Base-by-base conservation (phyloP, 1,139 yeast genomes). In the Debaryomyces fabryi region DNA sequence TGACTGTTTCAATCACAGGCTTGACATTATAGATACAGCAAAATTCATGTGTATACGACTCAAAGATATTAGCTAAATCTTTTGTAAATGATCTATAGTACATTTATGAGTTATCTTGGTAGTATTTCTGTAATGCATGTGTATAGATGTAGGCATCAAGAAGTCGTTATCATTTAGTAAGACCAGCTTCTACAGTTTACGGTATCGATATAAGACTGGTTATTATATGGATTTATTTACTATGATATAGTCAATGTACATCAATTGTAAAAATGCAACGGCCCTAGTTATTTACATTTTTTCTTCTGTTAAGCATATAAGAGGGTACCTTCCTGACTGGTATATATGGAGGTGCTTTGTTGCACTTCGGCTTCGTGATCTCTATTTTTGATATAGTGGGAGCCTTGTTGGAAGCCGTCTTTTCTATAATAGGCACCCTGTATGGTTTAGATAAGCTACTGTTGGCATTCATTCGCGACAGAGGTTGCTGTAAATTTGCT, bases 331-430 rank as follows among this genome's bases (percentile, higher is more conserved):
- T 49, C 41, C 66, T 55, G 42, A 57, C 52, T 4, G 71, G 71
- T 23, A 64, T 59, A 49, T 66, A 68, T n/a, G 59, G 48, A 10
- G 72, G 72, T 0, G 72, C 72, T 42, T 46, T 60, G 23, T 59
- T 58, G 44, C 34, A 35, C 25, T 47, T 39, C n/a, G 53, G 39
- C 10, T 30, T 45, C 35, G 30, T 38, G 13, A 45, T 39, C 18
- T 37, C 39, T 13, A 37, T 36, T 16, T 47, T 33, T 6, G 41
- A 15, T 12, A 15, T 35, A 9, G 37, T 39, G 6, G 47, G 49
- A 7, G 52, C 49, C 29, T 20, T 29, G 21, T 29, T 30, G 6
- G 44, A 27, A 12, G 35, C 23, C 2, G 20, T 20, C 13, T 39
- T 35, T 30, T n/a, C 23, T 9, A 20, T 30, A n/a, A n/a, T 37